phyloP scores from a whole-genome alignment of 805 yeast species.

The Starmerella vaccinii region DNA sequence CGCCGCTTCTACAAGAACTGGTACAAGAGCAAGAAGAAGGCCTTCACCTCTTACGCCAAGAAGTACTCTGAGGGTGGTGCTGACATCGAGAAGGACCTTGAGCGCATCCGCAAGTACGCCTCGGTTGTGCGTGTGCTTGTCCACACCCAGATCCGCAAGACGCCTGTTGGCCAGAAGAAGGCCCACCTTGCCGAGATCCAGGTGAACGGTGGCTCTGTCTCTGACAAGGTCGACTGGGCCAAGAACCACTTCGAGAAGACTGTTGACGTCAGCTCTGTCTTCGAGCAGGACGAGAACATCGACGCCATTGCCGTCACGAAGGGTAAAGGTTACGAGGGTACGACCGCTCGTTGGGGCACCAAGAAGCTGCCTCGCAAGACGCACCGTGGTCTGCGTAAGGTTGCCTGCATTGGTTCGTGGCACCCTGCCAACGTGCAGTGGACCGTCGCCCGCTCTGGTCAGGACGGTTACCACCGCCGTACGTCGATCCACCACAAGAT shows the following conservation, averaged over 20 bases:
- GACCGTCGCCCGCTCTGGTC: slow-evolving; percentile 99
- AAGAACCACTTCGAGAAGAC: slow-evolving; percentile 98
- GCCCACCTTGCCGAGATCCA: slow-evolving; percentile 99
- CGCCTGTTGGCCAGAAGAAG: slow-evolving; percentile 98
- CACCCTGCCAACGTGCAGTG: slow-evolving; percentile 99
- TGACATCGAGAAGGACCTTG: slow-evolving; percentile 88
- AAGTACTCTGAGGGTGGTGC: slow-evolving; percentile 89
- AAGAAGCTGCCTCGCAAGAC: slow-evolving; percentile 99
- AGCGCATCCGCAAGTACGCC: slow-evolving; percentile 97
- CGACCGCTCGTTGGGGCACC: slow-evolving; percentile 99
- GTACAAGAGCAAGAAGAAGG: slow-evolving; percentile 99
- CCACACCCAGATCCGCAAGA: slow-evolving; percentile 99
- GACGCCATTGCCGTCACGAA: slow-evolving; percentile 99
- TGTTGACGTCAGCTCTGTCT: slow-evolving; percentile 87
- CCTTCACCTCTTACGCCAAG: slow-evolving; percentile 99
- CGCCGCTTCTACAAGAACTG: slow-evolving; percentile 99
- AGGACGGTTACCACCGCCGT: slow-evolving; percentile 99
- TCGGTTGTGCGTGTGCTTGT: slow-evolving; percentile 97
- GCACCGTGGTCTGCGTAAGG: slow-evolving; percentile 99
- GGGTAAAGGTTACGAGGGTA: slow-evolving; percentile 99
- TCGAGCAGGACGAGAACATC: slow-evolving; percentile 97
- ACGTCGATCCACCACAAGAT: slow-evolving; percentile 99
- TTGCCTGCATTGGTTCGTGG: slow-evolving; percentile 99
- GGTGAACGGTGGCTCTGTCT: slow-evolving; percentile 96
- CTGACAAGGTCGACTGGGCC: slow-evolving; percentile 98